These are phyloP conservation scores for Amanita subjunquillea DNA, from an alignment of 768 basidiomycete species.

Conservation along the genomic window DNA sequence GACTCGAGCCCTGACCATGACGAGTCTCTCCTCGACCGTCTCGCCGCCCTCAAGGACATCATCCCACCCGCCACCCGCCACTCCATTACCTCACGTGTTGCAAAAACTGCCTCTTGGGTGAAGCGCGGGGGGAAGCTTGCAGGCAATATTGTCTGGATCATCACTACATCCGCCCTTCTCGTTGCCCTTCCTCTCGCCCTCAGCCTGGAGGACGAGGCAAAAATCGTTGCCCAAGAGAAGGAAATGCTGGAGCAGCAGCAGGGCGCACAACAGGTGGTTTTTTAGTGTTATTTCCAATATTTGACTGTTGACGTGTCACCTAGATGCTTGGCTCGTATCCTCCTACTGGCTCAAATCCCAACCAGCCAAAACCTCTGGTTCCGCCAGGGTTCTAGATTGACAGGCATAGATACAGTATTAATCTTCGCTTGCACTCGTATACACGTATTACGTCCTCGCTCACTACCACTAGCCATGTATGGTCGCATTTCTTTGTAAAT, in stretches of 20 bases:
- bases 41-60: slow-evolving; percentile 92
- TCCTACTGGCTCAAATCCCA: slow-evolving; percentile 24
- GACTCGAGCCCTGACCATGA: slow-evolving; percentile 61
- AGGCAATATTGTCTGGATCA: slow-evolving; percentile 89
- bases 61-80: slow-evolving; percentile 87
- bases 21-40: slow-evolving; percentile 81
- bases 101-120: slow-evolving; percentile 51
- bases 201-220: slow-evolving; percentile 92
- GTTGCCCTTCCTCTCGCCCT: slow-evolving; percentile 91
- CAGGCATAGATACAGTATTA: neutral
- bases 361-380: slow-evolving; percentile 51
- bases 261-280: slow-evolving; percentile 78
- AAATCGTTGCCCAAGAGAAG: slow-evolving; percentile 88
- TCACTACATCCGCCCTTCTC: slow-evolving; percentile 89
- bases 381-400: slow-evolving; percentile 71
- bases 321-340: slow-evolving; percentile 72
- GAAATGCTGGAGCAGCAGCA: slow-evolving; percentile 91
- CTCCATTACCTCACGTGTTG: slow-evolving; percentile 49
- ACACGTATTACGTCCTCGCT: neutral
- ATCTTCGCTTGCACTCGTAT: neutral
- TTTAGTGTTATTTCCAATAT: slow-evolving; percentile 7
- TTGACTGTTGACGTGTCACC: slow-evolving; percentile 9
- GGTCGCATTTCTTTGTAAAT: neutral
- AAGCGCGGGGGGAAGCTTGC: slow-evolving; percentile 61
- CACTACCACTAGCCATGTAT: neutral